Conservation (phyloP, 805 yeast genomes). For the Ogataea kodamae region DNA sequence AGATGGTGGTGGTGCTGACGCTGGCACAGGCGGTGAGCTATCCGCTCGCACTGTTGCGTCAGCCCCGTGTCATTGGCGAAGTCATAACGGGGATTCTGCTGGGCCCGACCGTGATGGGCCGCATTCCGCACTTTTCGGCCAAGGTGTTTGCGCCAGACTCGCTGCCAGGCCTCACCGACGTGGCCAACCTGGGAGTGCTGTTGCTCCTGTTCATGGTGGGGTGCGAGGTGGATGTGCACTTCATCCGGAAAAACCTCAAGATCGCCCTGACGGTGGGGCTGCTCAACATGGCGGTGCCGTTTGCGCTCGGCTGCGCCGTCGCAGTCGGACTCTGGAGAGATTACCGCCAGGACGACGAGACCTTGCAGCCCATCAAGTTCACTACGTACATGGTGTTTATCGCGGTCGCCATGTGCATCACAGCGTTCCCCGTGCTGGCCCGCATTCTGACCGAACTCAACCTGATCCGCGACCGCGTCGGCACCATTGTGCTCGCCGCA, state of each 20-base stretch:
- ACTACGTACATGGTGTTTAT: slow-evolving; percentile 77
- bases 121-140: slow-evolving; percentile 60
- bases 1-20: slow-evolving; percentile 56
- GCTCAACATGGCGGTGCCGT: slow-evolving; percentile 72
- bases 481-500: slow-evolving; percentile 71
- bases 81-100: slow-evolving; percentile 72
- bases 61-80: slow-evolving; percentile 80
- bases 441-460: slow-evolving; percentile 73
- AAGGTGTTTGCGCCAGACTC: slow-evolving; percentile 65
- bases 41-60: slow-evolving; percentile 59
- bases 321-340: slow-evolving; percentile 64
- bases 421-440: slow-evolving; percentile 83
- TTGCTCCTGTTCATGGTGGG: slow-evolving; percentile 75
- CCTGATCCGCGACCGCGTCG: slow-evolving; percentile 68
- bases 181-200: slow-evolving; percentile 73
- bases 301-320: slow-evolving; percentile 72
- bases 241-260: slow-evolving; percentile 55
- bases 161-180: slow-evolving; percentile 58
- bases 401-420: slow-evolving; percentile 79
- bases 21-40: slow-evolving; percentile 58
- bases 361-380: slow-evolving; percentile 44
- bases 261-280: slow-evolving; percentile 69
- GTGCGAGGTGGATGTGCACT: slow-evolving; percentile 68
- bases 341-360: slow-evolving; percentile 39
- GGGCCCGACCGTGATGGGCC: slow-evolving; percentile 76